Evolutionary conservation across 176 grass and related monocot species (phyloP), one percentile per base, ranked within the genome.

Genomic region (Puccinellia tenuiflora): DNA sequence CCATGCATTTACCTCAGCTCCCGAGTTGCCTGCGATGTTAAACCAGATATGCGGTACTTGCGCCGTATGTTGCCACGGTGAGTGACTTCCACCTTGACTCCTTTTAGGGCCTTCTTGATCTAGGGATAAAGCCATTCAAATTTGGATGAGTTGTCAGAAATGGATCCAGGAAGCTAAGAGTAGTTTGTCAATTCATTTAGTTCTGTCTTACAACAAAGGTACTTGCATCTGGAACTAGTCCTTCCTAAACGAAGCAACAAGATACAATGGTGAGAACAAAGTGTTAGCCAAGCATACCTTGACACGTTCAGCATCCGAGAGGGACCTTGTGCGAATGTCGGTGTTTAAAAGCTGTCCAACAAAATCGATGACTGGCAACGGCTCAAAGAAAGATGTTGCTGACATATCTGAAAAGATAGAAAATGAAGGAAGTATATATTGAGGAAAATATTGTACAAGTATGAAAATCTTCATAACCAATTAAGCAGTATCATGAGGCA

Each of bases 11-110:
- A 98, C 96, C 77, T 98, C 54, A 98, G 77, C 54, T 98, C 96
- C 38, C 91, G 81, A 73, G 96, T 98, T 71, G 93, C 68, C 77
- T 93, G 93, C 21, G 85, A 39, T 83, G 96, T 98, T 63, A 93
- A 87, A 76, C 93, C 85, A 91, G 91, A 88, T 84, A 98, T 98
- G 24, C 91, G 85, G 78, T 98, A 98, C 83, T 93, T 98, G n/a
- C 96, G 85, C 25, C 93, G 88, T 81, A 95, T 98, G 80, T 98
- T 98, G 26, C 96, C 91, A 84, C 96, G 96, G 75, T 98, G 96
- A 59, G 96, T 98, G 59, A 98, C 96, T 88, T 95, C 96, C 38
- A 98, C 93, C 77, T 92, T 95, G 17, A 98, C 93, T 69, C 96
- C 93, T 81, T 87, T 93, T 53, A 98, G 72, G 63, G 96, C 92